Conservation (phyloP, 2,329 filamentous ascomycete genomes). For the Exophiala xenobiotica region DNA sequence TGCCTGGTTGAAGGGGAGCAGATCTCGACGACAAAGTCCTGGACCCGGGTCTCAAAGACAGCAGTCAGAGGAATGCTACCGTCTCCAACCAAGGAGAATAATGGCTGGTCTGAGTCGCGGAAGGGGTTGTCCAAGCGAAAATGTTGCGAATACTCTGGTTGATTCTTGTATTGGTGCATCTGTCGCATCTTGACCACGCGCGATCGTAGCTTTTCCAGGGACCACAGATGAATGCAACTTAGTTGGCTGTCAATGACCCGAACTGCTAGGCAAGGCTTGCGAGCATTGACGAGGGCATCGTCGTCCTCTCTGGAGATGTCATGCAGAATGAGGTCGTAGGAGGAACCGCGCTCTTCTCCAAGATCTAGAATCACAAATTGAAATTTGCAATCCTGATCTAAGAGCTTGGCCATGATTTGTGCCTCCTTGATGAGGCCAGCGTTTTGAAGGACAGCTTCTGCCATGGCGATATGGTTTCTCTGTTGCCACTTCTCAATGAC, state of each 20-base stretch:
- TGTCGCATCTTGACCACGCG: slow-evolving; percentile 91
- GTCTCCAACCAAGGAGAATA: slow-evolving; percentile 89
- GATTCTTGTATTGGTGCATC: slow-evolving; percentile 93
- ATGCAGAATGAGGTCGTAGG: slow-evolving; percentile 94
- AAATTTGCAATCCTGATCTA: slow-evolving; percentile 89
- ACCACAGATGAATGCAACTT: slow-evolving; percentile 87
- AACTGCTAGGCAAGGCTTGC: slow-evolving; percentile 87
- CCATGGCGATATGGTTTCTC: slow-evolving; percentile 88
- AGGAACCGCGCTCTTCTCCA: slow-evolving; percentile 85
- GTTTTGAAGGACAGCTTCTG: slow-evolving; percentile 84
- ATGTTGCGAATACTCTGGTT: slow-evolving; percentile 91
- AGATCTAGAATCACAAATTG: slow-evolving; percentile 90
- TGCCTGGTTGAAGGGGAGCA: slow-evolving; percentile 89
- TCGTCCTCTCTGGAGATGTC: slow-evolving; percentile 86
- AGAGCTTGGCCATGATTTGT: slow-evolving; percentile 95
- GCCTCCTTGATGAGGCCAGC: slow-evolving; percentile 89
- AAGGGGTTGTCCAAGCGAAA: slow-evolving; percentile 93
- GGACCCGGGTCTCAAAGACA: slow-evolving; percentile 90
- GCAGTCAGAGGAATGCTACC: slow-evolving; percentile 87
- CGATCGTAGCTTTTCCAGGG: slow-evolving; percentile 83
- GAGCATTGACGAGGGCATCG: slow-evolving; percentile 72
- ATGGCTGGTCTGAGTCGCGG: slow-evolving; percentile 83
- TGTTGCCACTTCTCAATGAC: slow-evolving; percentile 74
- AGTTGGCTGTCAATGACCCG: slow-evolving; percentile 89
- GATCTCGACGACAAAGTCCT: slow-evolving; percentile 89